Percentiles rank a stretch among this genome's conserved stretches.
Conservation (phyloP, 2,329 filamentous ascomycete genomes). For the Lachnellula hyalina region DNA sequence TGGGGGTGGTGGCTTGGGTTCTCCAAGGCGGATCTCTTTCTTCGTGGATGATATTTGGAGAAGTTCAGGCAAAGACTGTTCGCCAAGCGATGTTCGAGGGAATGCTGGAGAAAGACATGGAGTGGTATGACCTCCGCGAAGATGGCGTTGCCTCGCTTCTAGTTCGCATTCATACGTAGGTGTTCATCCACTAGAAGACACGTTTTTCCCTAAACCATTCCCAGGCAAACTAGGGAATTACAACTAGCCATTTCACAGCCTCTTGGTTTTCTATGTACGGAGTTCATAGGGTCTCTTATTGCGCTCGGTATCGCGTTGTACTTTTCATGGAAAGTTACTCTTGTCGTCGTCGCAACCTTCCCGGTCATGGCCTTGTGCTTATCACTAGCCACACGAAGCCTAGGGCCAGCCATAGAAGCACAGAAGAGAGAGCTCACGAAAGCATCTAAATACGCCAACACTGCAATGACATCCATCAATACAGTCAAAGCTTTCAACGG, state of each 20-base stretch:
- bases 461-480: constrained; percentile 69
- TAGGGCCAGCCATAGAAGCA: constrained; percentile 60
- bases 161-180: constrained; percentile 68
- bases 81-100: constrained; percentile 60
- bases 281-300: constrained; percentile 57
- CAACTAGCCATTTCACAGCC: constrained; percentile 77
- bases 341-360: constrained; percentile 69
- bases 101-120: constrained; percentile 67
- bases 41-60: constrained; percentile 73
- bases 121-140: constrained; percentile 73
- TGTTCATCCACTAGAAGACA: constrained; percentile 1
- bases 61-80: constrained; percentile 66
- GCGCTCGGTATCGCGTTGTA: constrained; percentile 69
- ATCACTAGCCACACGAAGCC: constrained; percentile 50
- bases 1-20: constrained; percentile 64
- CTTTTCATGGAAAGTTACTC: constrained; percentile 77
- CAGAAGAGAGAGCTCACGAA: constrained; percentile 64
- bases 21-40: constrained; percentile 62
- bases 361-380: constrained; percentile 62
- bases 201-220: constrained; percentile 19
- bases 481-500: constrained; percentile 84
- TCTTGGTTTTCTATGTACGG: constrained; percentile 63
- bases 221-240: constrained; percentile 74
- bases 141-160: constrained; percentile 70
- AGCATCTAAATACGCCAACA: constrained; percentile 67